These are phyloP conservation scores for Lactarius vividus DNA, from an alignment of 768 basidiomycete genomes.

Conservation along the genomic window DNA sequence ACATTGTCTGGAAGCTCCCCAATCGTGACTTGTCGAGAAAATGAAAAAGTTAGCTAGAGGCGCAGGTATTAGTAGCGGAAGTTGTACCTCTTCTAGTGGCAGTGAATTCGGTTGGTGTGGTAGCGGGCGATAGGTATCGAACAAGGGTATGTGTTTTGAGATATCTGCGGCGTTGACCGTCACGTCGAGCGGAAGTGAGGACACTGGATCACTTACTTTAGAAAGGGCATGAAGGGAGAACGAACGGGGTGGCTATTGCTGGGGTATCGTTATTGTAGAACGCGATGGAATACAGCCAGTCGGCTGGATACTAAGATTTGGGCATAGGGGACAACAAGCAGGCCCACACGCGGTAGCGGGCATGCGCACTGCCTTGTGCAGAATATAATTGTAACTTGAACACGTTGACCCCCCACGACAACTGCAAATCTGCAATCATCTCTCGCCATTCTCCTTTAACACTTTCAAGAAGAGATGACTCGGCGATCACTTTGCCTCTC, in stretches of 20 bases:
- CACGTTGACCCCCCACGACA: no score
- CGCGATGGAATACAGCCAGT: no score
- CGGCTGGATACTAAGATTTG: no score
- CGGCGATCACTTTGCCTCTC: no score
- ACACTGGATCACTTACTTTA: not conserved
- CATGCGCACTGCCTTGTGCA: no score
- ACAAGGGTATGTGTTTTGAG: not conserved
- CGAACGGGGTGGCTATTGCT: no score
- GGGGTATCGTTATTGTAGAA: not conserved
- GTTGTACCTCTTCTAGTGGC: not conserved
- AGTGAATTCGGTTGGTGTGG: no score
- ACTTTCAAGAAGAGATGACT: no score
- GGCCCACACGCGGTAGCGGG: no score
- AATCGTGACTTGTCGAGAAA: not conserved
- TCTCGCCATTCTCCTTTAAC: no score
- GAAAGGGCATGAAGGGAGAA: not conserved
- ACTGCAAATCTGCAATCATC: no score
- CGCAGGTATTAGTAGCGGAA: not conserved
- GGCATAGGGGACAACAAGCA: fast-evolving
- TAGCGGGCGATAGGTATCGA: not conserved
- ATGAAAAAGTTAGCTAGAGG: not conserved
- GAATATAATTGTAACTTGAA: no score
- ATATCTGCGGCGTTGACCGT: not conserved
- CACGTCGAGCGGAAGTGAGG: not conserved
- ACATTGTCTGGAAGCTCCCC: not conserved